Base-by-base conservation (phyloP, 257 asterid species). In the Sherardia arvensis region DNA sequence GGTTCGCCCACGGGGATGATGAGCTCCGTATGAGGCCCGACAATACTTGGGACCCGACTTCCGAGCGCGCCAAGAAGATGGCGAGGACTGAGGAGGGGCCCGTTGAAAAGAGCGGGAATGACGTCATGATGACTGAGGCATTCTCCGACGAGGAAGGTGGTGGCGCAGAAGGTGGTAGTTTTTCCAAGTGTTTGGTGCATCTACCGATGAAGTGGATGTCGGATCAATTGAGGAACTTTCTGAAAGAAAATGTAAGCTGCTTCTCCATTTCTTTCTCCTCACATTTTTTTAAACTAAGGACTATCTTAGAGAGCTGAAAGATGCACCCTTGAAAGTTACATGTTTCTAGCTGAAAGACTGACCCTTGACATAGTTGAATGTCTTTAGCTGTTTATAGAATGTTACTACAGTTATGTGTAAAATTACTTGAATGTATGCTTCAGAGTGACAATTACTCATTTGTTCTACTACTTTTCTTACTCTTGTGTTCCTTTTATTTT, bases 1-100 rank as follows among this genome's bases (percentile, higher is more conserved):
- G 96, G 66, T 90, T 70, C 54, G 98, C 96, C 38, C 98, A 91
- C 71, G 79, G 92, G 3, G 99, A 93, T 74, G 69, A 69, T 73
- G 99, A 93, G 87, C 99, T 93, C 65, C 81, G 86, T 17, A 65
- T 55, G 17, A 76, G 97, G 57, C 96, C 95, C 25, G 97, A 89
- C 55, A 77, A 77, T 68, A 69, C 95, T 1, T 90, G 97, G 99
- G 97, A 93, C 85, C 97, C 99, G 38, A 87, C 97, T 4, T 90
- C 96, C 57, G 92, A 93, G 71, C 85, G 95, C 53, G 94, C 77
- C 20, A 87, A 85, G 77, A 87, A 87, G 87, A 73, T 81, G 59
- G 78, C 87, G 25, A 87, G 72, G 74, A 72, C 38, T 26, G 84
- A 68, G 0, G 75, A 68, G 27, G 75, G 59, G 11, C 2, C 23